Conservation (phyloP, 1,139 yeast species). For the Geotrichum cucujoidarum region DNA sequence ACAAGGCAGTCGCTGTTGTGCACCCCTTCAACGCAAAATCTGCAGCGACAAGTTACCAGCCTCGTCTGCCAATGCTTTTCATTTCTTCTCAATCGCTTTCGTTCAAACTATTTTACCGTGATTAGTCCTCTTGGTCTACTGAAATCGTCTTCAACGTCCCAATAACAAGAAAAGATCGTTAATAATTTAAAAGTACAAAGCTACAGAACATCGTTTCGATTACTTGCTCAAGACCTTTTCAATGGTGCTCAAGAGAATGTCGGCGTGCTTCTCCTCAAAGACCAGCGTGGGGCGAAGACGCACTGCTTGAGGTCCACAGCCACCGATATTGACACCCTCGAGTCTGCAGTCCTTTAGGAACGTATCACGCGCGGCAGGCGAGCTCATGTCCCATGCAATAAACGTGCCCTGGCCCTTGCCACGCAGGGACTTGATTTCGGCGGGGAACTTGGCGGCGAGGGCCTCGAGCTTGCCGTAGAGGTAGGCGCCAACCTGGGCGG, state of each 20-base stretch:
- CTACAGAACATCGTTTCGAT: no score
- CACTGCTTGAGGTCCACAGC: constrained; percentile 69
- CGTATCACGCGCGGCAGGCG: constrained; percentile 51
- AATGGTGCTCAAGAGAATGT: constrained; percentile 46
- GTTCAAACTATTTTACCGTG: no score
- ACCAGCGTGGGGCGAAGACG: constrained; percentile 74
- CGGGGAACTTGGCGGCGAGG: constrained; percentile 51
- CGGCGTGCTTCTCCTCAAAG: constrained; percentile 73
- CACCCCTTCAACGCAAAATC: no score
- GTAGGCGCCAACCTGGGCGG: constrained; percentile 60
- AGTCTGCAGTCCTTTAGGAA: constrained; percentile 54
- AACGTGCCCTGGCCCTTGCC: constrained; percentile 74
- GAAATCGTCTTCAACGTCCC: no score
- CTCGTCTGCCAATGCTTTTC: no score
- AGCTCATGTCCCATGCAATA: constrained; percentile 67
- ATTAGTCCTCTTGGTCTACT: no score
- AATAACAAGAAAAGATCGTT: no score
- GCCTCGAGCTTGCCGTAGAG: constrained; percentile 49
- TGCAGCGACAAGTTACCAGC: no score
- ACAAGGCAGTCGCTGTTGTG: no score
- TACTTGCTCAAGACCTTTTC: constrained; percentile 29
- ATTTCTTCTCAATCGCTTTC: no score
- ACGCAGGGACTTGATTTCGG: constrained; percentile 52
- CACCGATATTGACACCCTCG: constrained; percentile 72
- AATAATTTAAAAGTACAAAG: no score